Base-by-base conservation (phyloP, 139 green algal species). In the Marvania coccoides region DNA sequence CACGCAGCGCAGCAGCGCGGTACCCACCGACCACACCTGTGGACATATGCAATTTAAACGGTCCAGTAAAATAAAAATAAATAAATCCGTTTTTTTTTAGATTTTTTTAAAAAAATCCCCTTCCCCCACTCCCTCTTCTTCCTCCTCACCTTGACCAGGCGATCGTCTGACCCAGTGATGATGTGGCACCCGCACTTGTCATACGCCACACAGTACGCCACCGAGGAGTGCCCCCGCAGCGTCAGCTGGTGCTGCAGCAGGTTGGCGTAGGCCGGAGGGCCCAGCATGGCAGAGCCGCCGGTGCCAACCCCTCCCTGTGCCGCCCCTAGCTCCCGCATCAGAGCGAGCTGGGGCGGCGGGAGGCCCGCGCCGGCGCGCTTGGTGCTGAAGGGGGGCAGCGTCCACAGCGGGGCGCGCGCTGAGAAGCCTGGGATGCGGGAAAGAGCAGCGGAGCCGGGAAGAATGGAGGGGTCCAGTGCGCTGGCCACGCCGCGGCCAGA, bases 91-190 rank as follows among this genome's bases (percentile, higher is more conserved):
- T n/a, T n/a, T n/a, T n/a, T n/a, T n/a, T n/a, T n/a, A n/a, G n/a
- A n/a, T n/a, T n/a, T n/a, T n/a, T n/a, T n/a, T n/a, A n/a, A n/a
- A n/a, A n/a, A n/a, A n/a, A n/a, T n/a, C n/a, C n/a, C n/a, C n/a
- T n/a, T n/a, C n/a, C n/a, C n/a, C n/a, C n/a, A n/a, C n/a, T n/a
- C n/a, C n/a, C n/a, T 46, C 38, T 46, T n/a, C 9, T n/a, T 46
- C 38, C 19, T 3, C 13, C 76, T 3, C 37, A 90, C 82, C 83
- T 95, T 95, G 53, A 95, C 81, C 2, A 91, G 58, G 9, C 61
- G 72, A 67, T 95, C 89, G 65, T 95, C 89, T 12, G 84, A 87
- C 28, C 88, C 89, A 29, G 89, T 95, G 53, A 92, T 69, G 12
- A 95, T 47, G 29, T 71, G 65, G 10, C 68, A 36, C 10, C 81